Percentiles rank a stretch among this genome's conserved stretches.
phyloP scores from a whole-genome alignment of 1,284 basidiomycete species.

The Leccinum huronense region DNA sequence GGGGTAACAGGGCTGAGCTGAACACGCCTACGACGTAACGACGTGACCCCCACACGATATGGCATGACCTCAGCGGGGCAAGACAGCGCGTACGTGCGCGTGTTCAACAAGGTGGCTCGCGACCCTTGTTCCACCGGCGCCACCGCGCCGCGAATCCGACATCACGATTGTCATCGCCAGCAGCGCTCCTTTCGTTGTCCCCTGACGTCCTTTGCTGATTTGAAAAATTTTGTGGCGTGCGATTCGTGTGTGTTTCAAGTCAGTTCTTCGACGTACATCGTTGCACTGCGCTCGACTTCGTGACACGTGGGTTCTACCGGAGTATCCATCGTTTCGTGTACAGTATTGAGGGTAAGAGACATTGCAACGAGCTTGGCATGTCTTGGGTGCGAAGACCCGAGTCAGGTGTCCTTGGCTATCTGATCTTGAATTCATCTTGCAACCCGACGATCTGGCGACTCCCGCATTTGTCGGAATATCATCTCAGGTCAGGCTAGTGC shows the following conservation, averaged over 20 bases:
- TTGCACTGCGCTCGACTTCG: neutral
- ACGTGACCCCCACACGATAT: neutral
- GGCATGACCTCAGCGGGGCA: neutral
- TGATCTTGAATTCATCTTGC: constrained; percentile 9
- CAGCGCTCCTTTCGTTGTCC: neutral
- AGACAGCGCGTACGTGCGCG: neutral
- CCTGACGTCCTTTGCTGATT: neutral
- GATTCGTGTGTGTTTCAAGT: neutral
- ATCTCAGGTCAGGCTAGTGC: constrained; percentile 6
- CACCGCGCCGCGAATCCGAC: constrained; percentile 5
- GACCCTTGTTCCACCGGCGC: constrained; percentile 10
- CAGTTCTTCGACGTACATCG: neutral
- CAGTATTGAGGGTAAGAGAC: neutral
- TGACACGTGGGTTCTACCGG: neutral
- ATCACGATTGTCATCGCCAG: constrained; percentile 9
- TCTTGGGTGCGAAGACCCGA: neutral
- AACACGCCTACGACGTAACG: neutral
- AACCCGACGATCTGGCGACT: constrained; percentile 1
- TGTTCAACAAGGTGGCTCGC: constrained; percentile 8
- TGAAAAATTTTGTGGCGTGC: neutral
- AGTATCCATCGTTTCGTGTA: neutral
- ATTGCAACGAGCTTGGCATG: neutral
- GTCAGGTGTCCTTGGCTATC: constrained; percentile 5
- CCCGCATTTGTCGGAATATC: neutral
- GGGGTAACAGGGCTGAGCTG: neutral